Percentiles rank a stretch among this genome's conserved stretches.
These are phyloP conservation scores for Tolypocladium album DNA, from an alignment of 2,329 filamentous ascomycete genomes.

Conservation along the genomic window DNA sequence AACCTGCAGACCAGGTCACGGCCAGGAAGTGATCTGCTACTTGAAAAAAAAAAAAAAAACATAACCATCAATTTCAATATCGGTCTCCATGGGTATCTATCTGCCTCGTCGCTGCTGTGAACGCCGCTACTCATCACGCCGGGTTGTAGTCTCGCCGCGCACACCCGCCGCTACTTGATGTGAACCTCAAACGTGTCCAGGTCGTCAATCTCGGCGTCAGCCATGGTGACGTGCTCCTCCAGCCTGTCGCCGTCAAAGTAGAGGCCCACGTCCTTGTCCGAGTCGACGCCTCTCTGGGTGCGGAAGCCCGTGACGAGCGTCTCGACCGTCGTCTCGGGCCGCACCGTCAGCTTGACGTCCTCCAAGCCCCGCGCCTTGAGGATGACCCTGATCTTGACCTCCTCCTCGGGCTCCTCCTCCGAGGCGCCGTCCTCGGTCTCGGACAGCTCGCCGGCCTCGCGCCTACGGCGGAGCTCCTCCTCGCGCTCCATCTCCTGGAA, in stretches of 20 bases:
- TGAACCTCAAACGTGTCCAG: slow-evolving; percentile 68
- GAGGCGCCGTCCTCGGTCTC: slow-evolving; percentile 19
- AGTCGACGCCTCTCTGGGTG: slow-evolving; percentile 36
- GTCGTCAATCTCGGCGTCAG: slow-evolving; percentile 62
- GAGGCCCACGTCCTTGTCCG: slow-evolving; percentile 46
- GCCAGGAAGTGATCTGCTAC: not conserved
- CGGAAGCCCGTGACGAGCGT: slow-evolving; percentile 55
- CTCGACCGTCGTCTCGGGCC: slow-evolving; percentile 45
- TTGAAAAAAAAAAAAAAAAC: too few species aligned
- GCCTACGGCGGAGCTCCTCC: slow-evolving; percentile 34
- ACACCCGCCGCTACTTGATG: slow-evolving; percentile 20
- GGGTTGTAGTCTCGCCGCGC: not conserved
- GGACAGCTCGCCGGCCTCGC: slow-evolving; percentile 27
- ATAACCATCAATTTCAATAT: not conserved
- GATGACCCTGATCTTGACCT: slow-evolving; percentile 35
- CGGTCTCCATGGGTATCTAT: not conserved
- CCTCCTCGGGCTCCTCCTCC: slow-evolving; percentile 11
- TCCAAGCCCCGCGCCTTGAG: slow-evolving; percentile 42
- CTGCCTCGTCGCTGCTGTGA: not conserved
- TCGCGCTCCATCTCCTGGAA: slow-evolving; percentile 38
- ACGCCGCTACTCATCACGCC: not conserved
- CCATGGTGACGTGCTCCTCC: slow-evolving; percentile 47
- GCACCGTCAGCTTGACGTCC: slow-evolving; percentile 39
- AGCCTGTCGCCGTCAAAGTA: slow-evolving; percentile 68
- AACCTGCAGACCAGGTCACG: not conserved